Conservation (phyloP, 371 early-diverging fungal genomes). For the Mucor plumbeus region DNA sequence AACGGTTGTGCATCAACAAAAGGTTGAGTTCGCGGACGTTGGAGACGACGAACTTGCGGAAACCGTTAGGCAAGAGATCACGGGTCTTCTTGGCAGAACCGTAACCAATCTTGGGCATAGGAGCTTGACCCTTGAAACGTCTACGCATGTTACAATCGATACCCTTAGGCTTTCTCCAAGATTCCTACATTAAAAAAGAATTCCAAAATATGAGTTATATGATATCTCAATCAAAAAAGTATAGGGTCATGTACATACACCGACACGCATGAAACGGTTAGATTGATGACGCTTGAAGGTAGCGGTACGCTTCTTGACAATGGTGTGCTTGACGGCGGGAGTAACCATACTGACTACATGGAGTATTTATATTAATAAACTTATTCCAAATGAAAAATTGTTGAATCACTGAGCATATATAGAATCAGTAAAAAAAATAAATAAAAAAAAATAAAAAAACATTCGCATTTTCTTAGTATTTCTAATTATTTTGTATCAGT, state of each 20-base stretch:
- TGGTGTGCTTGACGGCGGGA: slow-evolving; percentile 89
- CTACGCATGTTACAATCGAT: slow-evolving; percentile 99
- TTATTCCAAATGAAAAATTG: neutral
- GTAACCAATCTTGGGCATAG: slow-evolving; percentile 99
- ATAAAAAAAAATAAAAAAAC: no score
- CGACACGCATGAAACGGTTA: slow-evolving; percentile 97
- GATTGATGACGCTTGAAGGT: slow-evolving; percentile 98
- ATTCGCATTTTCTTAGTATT: no score
- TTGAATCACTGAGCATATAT: no score
- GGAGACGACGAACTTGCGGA: slow-evolving; percentile 96
- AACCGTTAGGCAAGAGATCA: slow-evolving; percentile 97
- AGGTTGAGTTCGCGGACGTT: slow-evolving; percentile 97
- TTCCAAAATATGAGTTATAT: no score
- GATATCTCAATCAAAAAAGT: no score
- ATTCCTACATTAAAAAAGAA: slow-evolving; percentile 58
- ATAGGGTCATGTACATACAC: slow-evolving; percentile 59
- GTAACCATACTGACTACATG: slow-evolving; percentile 70
- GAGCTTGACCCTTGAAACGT: slow-evolving; percentile 97
- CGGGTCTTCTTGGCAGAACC: slow-evolving; percentile 97
- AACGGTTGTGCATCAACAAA: slow-evolving; percentile 98
- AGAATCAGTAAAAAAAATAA: no score
- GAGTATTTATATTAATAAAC: neutral
- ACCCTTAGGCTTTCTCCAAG: slow-evolving; percentile 99
- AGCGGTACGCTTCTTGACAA: slow-evolving; percentile 99
- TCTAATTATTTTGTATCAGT: no score